These are phyloP conservation scores for Eucalyptus pauciflora DNA, from an alignment of 345 rosid genomes.

Conservation along the genomic window DNA sequence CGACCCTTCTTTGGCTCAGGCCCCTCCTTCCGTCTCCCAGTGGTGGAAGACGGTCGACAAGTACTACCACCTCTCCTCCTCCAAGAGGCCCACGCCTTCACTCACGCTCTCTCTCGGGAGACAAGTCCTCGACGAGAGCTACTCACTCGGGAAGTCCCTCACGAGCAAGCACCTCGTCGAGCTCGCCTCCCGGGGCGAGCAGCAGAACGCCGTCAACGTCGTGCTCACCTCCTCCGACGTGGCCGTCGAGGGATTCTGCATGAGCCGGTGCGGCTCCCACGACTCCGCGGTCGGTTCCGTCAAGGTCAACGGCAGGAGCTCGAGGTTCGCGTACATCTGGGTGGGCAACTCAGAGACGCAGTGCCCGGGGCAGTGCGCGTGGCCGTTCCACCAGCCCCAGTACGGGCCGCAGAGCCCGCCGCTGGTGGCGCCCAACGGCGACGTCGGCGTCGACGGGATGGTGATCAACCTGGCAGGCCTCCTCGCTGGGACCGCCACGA, in stretches of 20 bases:
- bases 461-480: conserved; percentile 62
- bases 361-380: conserved; percentile 82
- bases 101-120: neutral
- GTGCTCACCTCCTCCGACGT: conserved; percentile 48
- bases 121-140: neutral
- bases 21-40: conserved; percentile 45
- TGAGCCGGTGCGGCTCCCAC: conserved; percentile 57
- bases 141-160: neutral
- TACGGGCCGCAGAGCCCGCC: conserved; percentile 68
- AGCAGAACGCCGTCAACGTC: conserved; percentile 24
- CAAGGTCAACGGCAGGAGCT: conserved; percentile 7
- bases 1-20: neutral
- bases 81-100: conserved; percentile 1
- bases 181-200: neutral
- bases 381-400: conserved; percentile 83
- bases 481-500: conserved; percentile 68
- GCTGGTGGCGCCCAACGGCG: conserved; percentile 59
- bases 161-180: neutral
- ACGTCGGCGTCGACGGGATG: conserved; percentile 75
- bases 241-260: conserved; percentile 39
- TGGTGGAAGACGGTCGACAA: conserved; percentile 72
- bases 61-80: conserved; percentile 35
- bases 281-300: conserved; percentile 25
- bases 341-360: conserved; percentile 68
- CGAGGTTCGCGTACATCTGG: conserved; percentile 68